Evolutionary conservation across 257 asterid species (phyloP).

Genomic region (Solanum pennellii): DNA sequence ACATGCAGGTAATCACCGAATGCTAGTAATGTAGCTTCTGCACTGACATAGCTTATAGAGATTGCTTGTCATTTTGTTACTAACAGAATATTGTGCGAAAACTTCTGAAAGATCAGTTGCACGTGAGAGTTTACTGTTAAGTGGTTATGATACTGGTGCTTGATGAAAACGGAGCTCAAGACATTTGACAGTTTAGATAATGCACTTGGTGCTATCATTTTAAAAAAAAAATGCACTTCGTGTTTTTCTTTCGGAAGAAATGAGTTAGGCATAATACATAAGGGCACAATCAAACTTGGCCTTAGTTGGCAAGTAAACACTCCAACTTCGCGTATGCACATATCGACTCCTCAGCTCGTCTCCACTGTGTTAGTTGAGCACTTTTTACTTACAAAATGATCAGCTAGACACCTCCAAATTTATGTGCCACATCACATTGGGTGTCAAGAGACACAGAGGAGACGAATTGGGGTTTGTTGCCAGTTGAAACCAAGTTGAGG

Average conservation of each 20-base stretch:
- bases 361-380: neutral
- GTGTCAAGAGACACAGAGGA: neutral
- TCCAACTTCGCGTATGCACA: neutral
- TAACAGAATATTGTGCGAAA: neutral
- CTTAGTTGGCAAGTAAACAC: neutral
- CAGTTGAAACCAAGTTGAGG: neutral
- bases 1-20: conserved; percentile 64
- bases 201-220: neutral
- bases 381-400: no score
- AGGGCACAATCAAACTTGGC: neutral
- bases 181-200: neutral
- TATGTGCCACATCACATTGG: neutral
- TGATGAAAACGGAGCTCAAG: neutral
- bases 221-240: neutral
- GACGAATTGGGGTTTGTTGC: neutral
- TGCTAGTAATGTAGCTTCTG: neutral
- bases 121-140: neutral
- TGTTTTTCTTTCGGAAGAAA: neutral
- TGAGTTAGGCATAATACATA: neutral
- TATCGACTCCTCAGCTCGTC: neutral
- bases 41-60: neutral
- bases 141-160: neutral
- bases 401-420: neutral
- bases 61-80: neutral
- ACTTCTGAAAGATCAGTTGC: neutral